A percentile compares a stretch with the other conserved stretches of the same genome.
Evolutionary conservation across 306 rosid genomes (phyloP).

Genomic region (Vigna mungo): DNA sequence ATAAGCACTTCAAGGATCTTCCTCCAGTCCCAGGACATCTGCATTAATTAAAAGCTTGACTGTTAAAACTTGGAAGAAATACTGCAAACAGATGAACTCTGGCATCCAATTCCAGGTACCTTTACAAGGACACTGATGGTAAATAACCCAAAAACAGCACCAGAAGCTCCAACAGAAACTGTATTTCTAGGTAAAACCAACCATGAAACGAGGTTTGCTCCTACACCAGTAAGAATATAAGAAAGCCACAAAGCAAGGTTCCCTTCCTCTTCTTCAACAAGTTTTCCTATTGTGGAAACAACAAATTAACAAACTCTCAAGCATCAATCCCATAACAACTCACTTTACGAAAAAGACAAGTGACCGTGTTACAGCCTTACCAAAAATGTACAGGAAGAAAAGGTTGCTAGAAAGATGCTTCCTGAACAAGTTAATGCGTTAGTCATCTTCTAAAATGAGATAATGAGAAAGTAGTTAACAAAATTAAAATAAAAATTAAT

Average conservation of each 20-base stretch:
- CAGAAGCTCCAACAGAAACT: slow-evolving; percentile 97
- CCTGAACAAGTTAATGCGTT: slow-evolving; percentile 65
- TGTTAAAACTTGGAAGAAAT: slow-evolving; percentile 29
- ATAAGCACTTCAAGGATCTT: slow-evolving; percentile 98
- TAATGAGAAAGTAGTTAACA: slow-evolving; percentile 10
- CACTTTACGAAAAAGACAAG: slow-evolving; percentile 31
- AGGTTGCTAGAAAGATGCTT: slow-evolving; percentile 98
- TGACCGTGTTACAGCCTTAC: slow-evolving; percentile 70
- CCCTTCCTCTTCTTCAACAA: slow-evolving; percentile 99
- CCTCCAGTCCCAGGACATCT: slow-evolving; percentile 99
- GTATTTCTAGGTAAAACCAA: slow-evolving; percentile 87
- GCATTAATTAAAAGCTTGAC: slow-evolving; percentile 32
- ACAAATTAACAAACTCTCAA: slow-evolving; percentile 6
- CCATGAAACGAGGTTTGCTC: slow-evolving; percentile 97
- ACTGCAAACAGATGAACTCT: slow-evolving; percentile 15
- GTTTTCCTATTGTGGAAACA: slow-evolving; percentile 69
- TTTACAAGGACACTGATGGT: slow-evolving; percentile 89
- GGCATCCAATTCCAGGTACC: slow-evolving; percentile 55
- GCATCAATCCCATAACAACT: slow-evolving; percentile 36
- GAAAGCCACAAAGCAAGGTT: slow-evolving; percentile 89
- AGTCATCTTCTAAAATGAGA: slow-evolving; percentile 40
- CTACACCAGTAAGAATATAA: slow-evolving; percentile 89
- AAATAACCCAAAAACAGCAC: slow-evolving; percentile 95
- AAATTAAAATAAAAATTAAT: neutral
- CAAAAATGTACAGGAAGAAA: slow-evolving; percentile 94